These are phyloP conservation scores for Solanum rostratum DNA, from an alignment of 257 asterid genomes.

Conservation along the genomic window DNA sequence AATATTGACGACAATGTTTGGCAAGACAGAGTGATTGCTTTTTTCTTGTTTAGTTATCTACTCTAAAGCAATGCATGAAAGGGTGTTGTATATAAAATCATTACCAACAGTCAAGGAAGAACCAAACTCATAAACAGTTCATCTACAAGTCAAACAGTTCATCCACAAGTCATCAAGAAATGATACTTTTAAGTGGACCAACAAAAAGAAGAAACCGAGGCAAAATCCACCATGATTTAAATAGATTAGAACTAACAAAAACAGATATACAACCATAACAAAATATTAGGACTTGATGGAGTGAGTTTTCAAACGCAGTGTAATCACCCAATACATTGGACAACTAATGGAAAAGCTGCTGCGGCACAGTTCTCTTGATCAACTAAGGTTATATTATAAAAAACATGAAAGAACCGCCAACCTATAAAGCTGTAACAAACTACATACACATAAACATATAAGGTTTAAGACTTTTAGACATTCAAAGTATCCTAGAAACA, in stretches of 20 bases:
- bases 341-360: background rate
- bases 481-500: conserved; percentile 21
- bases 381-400: background rate
- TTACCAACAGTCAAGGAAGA: background rate
- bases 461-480: conserved; percentile 12
- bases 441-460: conserved; percentile 9
- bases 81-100: background rate
- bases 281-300: background rate
- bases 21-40: background rate
- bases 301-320: background rate
- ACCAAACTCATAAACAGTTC: background rate
- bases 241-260: background rate
- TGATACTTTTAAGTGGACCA: background rate
- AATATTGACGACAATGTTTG: background rate
- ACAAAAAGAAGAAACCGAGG: background rate
- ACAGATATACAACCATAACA: background rate
- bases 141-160: background rate
- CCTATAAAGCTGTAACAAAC: background rate
- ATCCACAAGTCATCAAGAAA: background rate
- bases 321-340: background rate
- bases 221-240: background rate
- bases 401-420: conserved; percentile 3
- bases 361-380: background rate
- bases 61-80: background rate
- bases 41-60: background rate